Evolutionary conservation across 495 filamentous ascomycete species (phyloP).

Genomic region (Neurospora sp.): DNA sequence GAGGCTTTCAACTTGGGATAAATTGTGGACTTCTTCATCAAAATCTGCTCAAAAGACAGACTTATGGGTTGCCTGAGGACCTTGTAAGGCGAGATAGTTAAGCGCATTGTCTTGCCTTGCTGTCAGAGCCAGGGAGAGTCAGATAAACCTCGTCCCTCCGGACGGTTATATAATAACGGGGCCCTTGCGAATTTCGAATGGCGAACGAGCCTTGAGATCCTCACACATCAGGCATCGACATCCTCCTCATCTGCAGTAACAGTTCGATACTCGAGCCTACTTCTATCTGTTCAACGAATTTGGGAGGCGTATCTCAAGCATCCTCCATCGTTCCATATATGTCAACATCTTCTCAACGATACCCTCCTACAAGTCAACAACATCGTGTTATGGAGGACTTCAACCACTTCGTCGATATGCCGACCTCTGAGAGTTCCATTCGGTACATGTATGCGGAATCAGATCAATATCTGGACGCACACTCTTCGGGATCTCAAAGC

Average conservation of each 20-base stretch:
- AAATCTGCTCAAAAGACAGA: not conserved
- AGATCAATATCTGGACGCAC: constrained; percentile 29
- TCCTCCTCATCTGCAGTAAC: not conserved
- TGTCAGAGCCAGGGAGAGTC: not conserved
- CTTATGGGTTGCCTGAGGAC: not conserved
- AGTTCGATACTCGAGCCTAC: not conserved
- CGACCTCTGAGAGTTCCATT: constrained; percentile 25
- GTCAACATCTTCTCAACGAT: not conserved
- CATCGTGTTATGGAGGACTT: constrained; percentile 21
- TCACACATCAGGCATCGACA: not conserved
- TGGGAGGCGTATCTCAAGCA: not conserved
- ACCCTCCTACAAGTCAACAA: not conserved
- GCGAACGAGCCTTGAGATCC: not conserved
- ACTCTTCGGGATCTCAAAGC: constrained; percentile 31
- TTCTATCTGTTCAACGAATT: not conserved
- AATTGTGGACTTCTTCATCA: not conserved
- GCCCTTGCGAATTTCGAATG: not conserved
- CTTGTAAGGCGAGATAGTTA: not conserved
- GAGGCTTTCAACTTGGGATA: not conserved
- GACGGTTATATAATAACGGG: not conserved
- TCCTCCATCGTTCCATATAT: not conserved
- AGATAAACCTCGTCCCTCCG: not conserved
- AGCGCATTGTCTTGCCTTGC: not conserved
- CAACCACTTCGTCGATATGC: constrained; percentile 18
- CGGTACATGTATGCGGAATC: constrained; percentile 28